Evolutionary conservation across 768 basidiomycete genomes (phyloP).

Genomic region (Tubosaeta sp.): DNA sequence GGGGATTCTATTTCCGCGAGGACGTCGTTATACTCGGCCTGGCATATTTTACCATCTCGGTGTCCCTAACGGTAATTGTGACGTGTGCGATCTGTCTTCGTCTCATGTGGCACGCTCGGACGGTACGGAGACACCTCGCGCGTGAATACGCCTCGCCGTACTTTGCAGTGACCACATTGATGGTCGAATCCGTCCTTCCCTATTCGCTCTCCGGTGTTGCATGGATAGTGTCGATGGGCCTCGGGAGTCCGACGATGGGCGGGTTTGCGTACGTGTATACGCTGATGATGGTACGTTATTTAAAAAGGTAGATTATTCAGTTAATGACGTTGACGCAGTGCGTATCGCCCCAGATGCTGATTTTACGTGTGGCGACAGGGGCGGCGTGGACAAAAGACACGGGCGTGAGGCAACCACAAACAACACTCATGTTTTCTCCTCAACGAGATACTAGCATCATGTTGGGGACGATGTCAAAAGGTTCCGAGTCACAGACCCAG

Average conservation of each 20-base stretch:
- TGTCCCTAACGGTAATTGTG: neutral
- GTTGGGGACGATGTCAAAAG: neutral
- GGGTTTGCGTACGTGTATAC: neutral
- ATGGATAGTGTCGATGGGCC: neutral
- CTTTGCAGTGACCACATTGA: neutral
- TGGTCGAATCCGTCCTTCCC: slow-evolving; percentile 11
- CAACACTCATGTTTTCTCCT: slow-evolving; percentile 9
- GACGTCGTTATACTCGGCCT: neutral
- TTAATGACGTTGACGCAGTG: neutral
- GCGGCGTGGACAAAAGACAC: slow-evolving; percentile 6
- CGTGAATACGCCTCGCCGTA: slow-evolving; percentile 2
- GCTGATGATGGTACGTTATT: slow-evolving; percentile 2
- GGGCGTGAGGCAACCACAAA: neutral
- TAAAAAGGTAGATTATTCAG: neutral
- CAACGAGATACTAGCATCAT: neutral
- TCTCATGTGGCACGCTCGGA: neutral
- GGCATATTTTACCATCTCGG: neutral
- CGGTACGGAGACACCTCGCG: neutral
- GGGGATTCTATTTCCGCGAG: neutral
- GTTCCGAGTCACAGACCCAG: neutral
- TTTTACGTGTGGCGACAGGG: slow-evolving; percentile 6
- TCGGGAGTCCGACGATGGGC: neutral
- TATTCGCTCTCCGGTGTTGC: slow-evolving; percentile 6
- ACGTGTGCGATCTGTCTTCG: slow-evolving; percentile 6
- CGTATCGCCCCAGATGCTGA: neutral